Conservation (phyloP, 2,329 filamentous ascomycete species). For the Aspergillus transmontanensis region DNA sequence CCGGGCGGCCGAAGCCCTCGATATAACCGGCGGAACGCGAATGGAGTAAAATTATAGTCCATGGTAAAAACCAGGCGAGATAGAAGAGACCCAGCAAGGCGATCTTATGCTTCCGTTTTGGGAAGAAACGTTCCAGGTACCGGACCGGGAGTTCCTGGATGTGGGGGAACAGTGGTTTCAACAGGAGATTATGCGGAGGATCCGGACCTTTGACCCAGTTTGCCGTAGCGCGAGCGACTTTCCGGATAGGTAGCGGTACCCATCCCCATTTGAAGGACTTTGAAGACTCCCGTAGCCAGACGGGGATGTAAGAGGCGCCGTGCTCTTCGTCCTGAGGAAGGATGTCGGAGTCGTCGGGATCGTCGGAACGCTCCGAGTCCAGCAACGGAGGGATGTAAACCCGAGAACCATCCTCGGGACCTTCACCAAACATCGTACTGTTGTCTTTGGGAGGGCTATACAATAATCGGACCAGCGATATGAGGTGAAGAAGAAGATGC, state of each 20-base stretch:
- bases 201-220: constrained; percentile 52
- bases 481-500: not conserved
- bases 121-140: constrained; percentile 47
- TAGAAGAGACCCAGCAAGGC: constrained; percentile 47
- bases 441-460: not conserved
- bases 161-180: constrained; percentile 49
- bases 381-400: constrained; percentile 37
- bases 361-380: constrained; percentile 35
- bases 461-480: constrained; percentile 16
- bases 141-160: constrained; percentile 50
- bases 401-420: constrained; percentile 33
- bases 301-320: constrained; percentile 36
- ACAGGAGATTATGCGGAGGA: constrained; percentile 48
- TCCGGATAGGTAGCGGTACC: constrained; percentile 50
- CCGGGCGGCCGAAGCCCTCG: constrained; percentile 50
- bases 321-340: constrained; percentile 33
- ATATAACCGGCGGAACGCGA: constrained; percentile 51
- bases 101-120: constrained; percentile 50
- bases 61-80: constrained; percentile 50
- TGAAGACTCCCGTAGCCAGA: constrained; percentile 52
- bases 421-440: constrained; percentile 33
- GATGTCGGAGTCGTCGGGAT: constrained; percentile 40
- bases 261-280: constrained; percentile 51
- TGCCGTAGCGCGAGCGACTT: constrained; percentile 45
- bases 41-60: constrained; percentile 48